Evolutionary conservation across 768 basidiomycete genomes (phyloP).

Genomic region (Leccinum arenicola): DNA sequence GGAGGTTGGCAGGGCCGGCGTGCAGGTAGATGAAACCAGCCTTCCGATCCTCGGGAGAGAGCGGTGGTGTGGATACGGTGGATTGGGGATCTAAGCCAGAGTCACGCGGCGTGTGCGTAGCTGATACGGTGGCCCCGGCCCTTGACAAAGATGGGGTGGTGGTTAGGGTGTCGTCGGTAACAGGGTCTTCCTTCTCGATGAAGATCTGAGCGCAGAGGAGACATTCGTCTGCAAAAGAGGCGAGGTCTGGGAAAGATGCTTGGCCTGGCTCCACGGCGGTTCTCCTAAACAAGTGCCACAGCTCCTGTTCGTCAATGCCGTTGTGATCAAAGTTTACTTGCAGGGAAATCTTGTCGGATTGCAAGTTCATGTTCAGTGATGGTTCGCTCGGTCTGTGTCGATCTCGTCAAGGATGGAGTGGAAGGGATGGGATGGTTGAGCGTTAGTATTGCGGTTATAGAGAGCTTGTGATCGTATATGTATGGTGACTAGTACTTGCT

Average conservation of each 20-base stretch:
- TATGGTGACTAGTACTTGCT: slow-evolving; percentile 14
- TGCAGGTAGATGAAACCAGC: slow-evolving; percentile 31
- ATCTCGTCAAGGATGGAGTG: background rate
- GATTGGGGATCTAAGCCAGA: background rate
- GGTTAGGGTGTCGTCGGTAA: no score
- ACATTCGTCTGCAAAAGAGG: slow-evolving; percentile 29
- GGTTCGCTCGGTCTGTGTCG: background rate
- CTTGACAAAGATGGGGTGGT: background rate
- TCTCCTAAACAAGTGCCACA: slow-evolving; percentile 25
- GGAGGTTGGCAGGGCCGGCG: slow-evolving; percentile 14
- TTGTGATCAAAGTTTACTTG: background rate
- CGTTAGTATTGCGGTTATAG: slow-evolving; percentile 15
- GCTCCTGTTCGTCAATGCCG: background rate
- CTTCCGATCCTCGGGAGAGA: background rate
- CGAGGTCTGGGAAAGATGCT: slow-evolving; percentile 18
- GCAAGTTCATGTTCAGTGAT: slow-evolving; percentile 7
- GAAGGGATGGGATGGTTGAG: background rate
- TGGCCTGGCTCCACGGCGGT: slow-evolving; percentile 30
- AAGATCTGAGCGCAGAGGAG: slow-evolving; percentile 27
- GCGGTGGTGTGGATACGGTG: background rate
- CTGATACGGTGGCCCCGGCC: background rate
- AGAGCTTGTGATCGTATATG: background rate
- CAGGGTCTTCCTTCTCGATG: background rate
- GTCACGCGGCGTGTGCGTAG: background rate
- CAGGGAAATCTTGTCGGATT: slow-evolving; percentile 17